Evolutionary conservation across 2,329 filamentous ascomycete genomes (phyloP), one percentile per base, ranked within the genome.

Genomic region (Claviceps sp.): DNA sequence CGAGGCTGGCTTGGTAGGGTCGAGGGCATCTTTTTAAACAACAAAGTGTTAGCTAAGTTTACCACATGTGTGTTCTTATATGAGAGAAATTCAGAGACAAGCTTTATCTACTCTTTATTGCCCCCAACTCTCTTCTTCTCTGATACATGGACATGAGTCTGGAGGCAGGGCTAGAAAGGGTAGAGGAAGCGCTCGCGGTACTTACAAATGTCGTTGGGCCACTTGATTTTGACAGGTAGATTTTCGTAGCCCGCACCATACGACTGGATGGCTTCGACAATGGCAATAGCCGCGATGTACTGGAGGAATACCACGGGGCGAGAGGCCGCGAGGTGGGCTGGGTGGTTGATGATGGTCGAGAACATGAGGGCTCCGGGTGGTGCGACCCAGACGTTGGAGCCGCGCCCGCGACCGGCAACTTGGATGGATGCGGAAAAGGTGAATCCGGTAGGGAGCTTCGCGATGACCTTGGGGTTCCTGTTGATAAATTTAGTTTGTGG

Each of bases 141-240:
- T 42, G 5, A 19, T 42, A 13, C 22, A 42, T 5, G 13, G 19
- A 34, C 1, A 1, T 1, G 30, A 34, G 30, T 34, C 10, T 34
- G 30, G 11, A 34, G 10, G 30, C 30, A 34, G 30, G 30, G 10
- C 30, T 11, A 11, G 30, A 16, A 22, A 34, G 34, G 48, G 14
- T 3, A 19, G 10, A 8, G 10, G 24, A 34, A 19, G 10, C 30
- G 30, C 10, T 34, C 30, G 30, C 30, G 17, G 17, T 17, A 30
- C 75, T 66, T 68, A 83, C 81, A 91, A 51, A 98, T 87, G 63
- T 98, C 93, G 61, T 98, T 98, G 11, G 93, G 93, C 93, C 93
- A 98, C 67, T 98, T 98, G 37, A 98, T 70, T 64, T 87, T 89
- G 42, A 98, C 76, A 0, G 87, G 87, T 4, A 97, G 67, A 0